These are phyloP conservation scores for Clonostachys sp. DNA, from an alignment of 2,329 filamentous ascomycete genomes.

Conservation along the genomic window DNA sequence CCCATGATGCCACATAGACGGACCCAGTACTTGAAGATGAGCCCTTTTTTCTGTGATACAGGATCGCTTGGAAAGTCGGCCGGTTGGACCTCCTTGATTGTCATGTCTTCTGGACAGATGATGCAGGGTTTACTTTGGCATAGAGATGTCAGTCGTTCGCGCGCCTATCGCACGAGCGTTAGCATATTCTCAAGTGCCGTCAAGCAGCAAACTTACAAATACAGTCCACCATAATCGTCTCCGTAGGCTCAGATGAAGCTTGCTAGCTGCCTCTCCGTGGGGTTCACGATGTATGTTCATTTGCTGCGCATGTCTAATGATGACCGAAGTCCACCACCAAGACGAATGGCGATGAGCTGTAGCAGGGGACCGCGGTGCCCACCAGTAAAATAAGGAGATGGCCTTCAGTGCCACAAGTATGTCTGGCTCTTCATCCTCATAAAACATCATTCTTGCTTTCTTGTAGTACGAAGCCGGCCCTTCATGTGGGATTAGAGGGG, in stretches of 20 bases:
- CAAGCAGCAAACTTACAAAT: slow-evolving; percentile 14
- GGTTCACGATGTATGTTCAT: slow-evolving; percentile 36
- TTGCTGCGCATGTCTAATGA: slow-evolving; percentile 36
- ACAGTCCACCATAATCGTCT: slow-evolving; percentile 35
- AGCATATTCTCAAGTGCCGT: too few species aligned
- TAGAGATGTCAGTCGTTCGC: too few species aligned
- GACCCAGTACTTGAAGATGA: too few species aligned
- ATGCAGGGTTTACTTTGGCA: too few species aligned
- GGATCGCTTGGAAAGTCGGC: too few species aligned
- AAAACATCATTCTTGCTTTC: slow-evolving; percentile 30
- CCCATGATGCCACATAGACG: too few species aligned
- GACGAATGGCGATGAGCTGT: slow-evolving; percentile 30
- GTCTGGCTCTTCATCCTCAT: slow-evolving; percentile 31
- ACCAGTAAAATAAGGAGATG: slow-evolving; percentile 36
- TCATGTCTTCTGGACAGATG: too few species aligned
- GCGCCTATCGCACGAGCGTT: too few species aligned
- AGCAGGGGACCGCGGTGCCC: slow-evolving; percentile 29
- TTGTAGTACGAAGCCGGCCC: slow-evolving; percentile 31
- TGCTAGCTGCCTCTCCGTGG: slow-evolving; percentile 8
- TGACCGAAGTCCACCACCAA: slow-evolving; percentile 40
- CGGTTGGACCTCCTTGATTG: too few species aligned
- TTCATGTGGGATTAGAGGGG: slow-evolving; percentile 30
- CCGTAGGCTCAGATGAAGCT: slow-evolving; percentile 14
- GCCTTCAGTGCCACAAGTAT: slow-evolving; percentile 26
- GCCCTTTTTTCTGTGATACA: too few species aligned